phyloP scores from a whole-genome alignment of 306 rosid genomes.

The Spatholobus suberectus region DNA sequence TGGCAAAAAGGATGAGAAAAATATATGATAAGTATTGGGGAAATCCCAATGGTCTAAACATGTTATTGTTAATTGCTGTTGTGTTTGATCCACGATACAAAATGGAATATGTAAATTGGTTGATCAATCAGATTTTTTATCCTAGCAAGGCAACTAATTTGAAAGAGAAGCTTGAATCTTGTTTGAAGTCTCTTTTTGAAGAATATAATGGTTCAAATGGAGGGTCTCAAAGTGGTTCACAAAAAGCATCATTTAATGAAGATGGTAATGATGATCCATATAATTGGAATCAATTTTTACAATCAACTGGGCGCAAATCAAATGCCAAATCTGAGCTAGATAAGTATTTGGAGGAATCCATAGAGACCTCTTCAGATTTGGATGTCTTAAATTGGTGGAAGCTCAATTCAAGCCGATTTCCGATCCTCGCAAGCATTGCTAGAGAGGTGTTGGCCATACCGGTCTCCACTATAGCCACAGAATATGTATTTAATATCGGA shows the following conservation, averaged over 20 bases:
- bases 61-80: conserved; percentile 3
- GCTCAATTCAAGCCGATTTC: conserved; percentile 1
- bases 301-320: not conserved
- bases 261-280: not conserved
- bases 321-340: not conserved
- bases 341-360: conserved; percentile 4
- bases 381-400: conserved; percentile 28
- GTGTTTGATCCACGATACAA: conserved; percentile 16
- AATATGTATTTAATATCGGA: no score
- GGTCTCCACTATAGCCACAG: not conserved
- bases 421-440: conserved; percentile 11
- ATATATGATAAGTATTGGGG: conserved; percentile 11
- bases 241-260: not conserved
- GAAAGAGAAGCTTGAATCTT: not conserved
- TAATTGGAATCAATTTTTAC: conserved; percentile 3
- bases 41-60: not conserved
- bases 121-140: not conserved
- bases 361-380: conserved; percentile 8
- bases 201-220: not conserved
- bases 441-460: conserved; percentile 26
- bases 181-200: conserved; percentile 15
- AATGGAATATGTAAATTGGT: not conserved
- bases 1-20: not conserved
- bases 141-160: not conserved
- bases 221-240: not conserved